Evolutionary conservation across 345 rosid genomes (phyloP).

Genomic region (Anastatica hierochuntica): DNA sequence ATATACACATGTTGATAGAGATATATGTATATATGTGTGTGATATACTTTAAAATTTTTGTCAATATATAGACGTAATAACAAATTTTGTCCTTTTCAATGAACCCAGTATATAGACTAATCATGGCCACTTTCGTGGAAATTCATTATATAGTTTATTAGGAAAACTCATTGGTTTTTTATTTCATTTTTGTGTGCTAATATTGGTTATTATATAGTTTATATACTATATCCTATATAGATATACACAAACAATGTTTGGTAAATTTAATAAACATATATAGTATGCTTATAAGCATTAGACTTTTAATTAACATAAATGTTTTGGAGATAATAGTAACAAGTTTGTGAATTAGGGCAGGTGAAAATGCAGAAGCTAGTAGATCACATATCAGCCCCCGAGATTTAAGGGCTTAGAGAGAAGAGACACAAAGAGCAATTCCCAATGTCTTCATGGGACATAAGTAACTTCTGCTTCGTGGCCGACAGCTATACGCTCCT

Average conservation of each 20-base stretch:
- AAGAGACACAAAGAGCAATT: slow-evolving; percentile 13
- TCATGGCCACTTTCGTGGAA: slow-evolving; percentile 9
- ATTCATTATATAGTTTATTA: not conserved
- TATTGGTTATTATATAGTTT: too few species aligned
- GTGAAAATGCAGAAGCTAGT: slow-evolving; percentile 30
- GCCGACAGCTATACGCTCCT: slow-evolving; percentile 22
- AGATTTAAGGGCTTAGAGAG: slow-evolving; percentile 24
- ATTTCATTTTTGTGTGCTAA: too few species aligned
- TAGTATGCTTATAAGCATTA: slow-evolving; percentile 1
- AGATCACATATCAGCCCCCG: slow-evolving; percentile 25
- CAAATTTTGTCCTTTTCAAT: slow-evolving; percentile 20
- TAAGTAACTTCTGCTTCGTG: slow-evolving; percentile 10
- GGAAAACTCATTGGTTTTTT: slow-evolving; percentile 2
- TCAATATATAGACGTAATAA: slow-evolving; percentile 18
- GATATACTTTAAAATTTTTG: slow-evolving; percentile 8
- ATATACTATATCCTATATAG: too few species aligned
- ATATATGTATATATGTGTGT: not conserved
- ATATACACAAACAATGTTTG: too few species aligned
- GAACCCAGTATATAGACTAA: slow-evolving; percentile 7
- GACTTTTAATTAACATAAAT: not conserved
- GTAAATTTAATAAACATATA: slow-evolving; percentile 1
- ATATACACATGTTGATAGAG: too few species aligned
- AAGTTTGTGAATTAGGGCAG: slow-evolving; percentile 24
- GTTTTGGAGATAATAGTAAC: not conserved
- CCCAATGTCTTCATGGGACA: slow-evolving; percentile 24